Base-by-base conservation (phyloP, 495 filamentous ascomycete species). In the Penicillium salamii region DNA sequence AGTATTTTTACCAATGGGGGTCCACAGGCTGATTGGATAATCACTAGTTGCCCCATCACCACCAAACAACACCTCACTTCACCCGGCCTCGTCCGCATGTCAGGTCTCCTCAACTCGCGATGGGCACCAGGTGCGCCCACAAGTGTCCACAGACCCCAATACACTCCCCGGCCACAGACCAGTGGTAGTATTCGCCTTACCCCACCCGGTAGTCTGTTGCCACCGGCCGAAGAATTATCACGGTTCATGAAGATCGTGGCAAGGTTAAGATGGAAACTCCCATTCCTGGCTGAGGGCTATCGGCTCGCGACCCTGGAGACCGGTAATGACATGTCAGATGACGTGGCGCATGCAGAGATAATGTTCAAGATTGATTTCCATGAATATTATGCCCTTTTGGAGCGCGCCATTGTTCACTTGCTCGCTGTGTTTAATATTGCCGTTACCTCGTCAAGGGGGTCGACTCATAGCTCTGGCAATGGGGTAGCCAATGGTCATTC, bases 311-410 rank as follows among this genome's bases (percentile, higher is more conserved):
- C 72, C 3, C 51, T 65, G 15, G 42, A 34, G 17, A 63, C 55
- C 20, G 20, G 39, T 3, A 37, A 28, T 3, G 9, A 12, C 4
- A 40, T 49, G 26, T 40, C 38, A 31, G 56, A 46, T 15, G 55
- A 64, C 11, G 41, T 66, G 44, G 43, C 59, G 8, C 69, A 80
- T 18, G 69, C 71, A 0, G 78, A 84, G 54, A 74, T 80, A 23
- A 85, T 85, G 75, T 87, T 87, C 68, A 85, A 86, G 58, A 66
- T 86, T 6, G 84, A 87, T 53, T 87, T 86, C 52, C 79, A 83
- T 66, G 84, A 87, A 51, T 87, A 79, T 67, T 86, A 86, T 71
- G 79, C 81, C 50, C 67, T 85, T 1, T 70, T 86, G 14, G 84
- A 87, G 62, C 78, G 83, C 6, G 80, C 80, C 0, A 69, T 86